phyloP scores from a whole-genome alignment of 129 eudicot species.

The Helianthus tuberosus region DNA sequence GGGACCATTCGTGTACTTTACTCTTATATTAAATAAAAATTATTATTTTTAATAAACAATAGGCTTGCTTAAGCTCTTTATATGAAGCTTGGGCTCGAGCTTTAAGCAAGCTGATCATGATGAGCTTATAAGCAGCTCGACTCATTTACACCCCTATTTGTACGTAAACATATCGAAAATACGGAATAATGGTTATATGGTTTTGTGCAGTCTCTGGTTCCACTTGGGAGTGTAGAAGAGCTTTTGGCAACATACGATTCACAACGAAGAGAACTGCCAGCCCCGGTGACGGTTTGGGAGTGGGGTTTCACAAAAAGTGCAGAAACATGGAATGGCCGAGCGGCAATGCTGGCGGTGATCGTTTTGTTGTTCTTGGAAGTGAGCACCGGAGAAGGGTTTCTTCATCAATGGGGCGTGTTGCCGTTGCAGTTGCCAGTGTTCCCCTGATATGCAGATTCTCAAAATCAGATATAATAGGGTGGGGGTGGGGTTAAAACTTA shows the following conservation, averaged over 20 bases:
- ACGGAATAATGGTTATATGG: slow-evolving; percentile 2
- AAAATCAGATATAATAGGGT: slow-evolving; percentile 12
- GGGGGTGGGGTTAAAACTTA: slow-evolving; percentile 12
- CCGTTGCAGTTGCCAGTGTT: slow-evolving; percentile 53
- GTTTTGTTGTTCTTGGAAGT: slow-evolving; percentile 83
- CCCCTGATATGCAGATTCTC: slow-evolving; percentile 29
- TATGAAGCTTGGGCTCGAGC: not conserved
- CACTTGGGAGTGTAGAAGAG: slow-evolving; percentile 98
- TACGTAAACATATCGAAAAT: not conserved
- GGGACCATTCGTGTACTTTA: too few relatives aligned
- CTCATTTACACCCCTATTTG: not conserved
- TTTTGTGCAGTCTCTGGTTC: slow-evolving; percentile 83
- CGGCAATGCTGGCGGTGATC: slow-evolving; percentile 93
- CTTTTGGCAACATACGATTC: slow-evolving; percentile 92
- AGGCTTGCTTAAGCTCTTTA: not conserved
- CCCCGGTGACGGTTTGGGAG: slow-evolving; percentile 92
- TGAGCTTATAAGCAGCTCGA: not conserved
- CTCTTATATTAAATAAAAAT: not conserved
- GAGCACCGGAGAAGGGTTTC: slow-evolving; percentile 92
- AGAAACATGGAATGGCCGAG: slow-evolving; percentile 97
- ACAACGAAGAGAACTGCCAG: slow-evolving; percentile 88
- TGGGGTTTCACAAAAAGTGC: slow-evolving; percentile 99
- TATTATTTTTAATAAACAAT: not conserved
- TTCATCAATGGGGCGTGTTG: slow-evolving; percentile 94
- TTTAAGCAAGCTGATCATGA: not conserved